Conservation (phyloP, 768 basidiomycete species). For the Xerocomellus dryophilus region DNA sequence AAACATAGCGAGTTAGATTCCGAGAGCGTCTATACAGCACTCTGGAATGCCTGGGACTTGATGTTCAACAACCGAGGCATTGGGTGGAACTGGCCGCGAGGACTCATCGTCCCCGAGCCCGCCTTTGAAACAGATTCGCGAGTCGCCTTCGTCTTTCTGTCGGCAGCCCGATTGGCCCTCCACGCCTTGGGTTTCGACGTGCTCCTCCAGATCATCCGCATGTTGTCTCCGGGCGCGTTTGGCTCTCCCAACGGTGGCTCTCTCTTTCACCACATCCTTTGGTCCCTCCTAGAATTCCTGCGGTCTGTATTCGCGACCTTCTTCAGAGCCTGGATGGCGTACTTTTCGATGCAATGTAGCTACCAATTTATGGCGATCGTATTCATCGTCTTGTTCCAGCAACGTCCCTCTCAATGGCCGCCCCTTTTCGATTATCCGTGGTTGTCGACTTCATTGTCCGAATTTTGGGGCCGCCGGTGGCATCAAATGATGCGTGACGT, state of each 20-base stretch:
- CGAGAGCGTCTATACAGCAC: conserved; percentile 4
- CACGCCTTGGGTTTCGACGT: conserved; percentile 14
- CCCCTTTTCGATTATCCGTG: conserved; percentile 60
- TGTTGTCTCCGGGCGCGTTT: conserved; percentile 40
- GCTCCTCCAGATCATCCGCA: conserved; percentile 5
- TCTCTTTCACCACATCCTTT: conserved; percentile 34
- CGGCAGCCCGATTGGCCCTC: neutral
- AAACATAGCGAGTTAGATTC: neutral
- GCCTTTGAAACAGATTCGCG: conserved; percentile 8
- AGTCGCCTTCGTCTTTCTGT: conserved; percentile 8
- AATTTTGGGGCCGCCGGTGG: conserved; percentile 65
- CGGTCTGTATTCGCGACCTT: conserved; percentile 45
- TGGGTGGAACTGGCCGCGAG: conserved; percentile 28
- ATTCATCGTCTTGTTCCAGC: conserved; percentile 44
- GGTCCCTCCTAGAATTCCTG: conserved; percentile 29
- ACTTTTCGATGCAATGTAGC: conserved; percentile 41
- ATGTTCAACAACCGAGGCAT: conserved; percentile 22
- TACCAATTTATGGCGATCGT: conserved; percentile 44
- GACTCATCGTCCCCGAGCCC: conserved; percentile 14
- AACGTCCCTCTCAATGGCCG: conserved; percentile 56
- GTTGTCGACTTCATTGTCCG: conserved; percentile 50
- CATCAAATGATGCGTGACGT: conserved; percentile 61
- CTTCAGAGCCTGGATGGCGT: conserved; percentile 35
- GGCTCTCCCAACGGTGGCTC: conserved; percentile 30
- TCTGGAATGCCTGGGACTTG: conserved; percentile 29